Conservation (phyloP, 441 rosid genomes). For the Populus hybrid region DNA sequence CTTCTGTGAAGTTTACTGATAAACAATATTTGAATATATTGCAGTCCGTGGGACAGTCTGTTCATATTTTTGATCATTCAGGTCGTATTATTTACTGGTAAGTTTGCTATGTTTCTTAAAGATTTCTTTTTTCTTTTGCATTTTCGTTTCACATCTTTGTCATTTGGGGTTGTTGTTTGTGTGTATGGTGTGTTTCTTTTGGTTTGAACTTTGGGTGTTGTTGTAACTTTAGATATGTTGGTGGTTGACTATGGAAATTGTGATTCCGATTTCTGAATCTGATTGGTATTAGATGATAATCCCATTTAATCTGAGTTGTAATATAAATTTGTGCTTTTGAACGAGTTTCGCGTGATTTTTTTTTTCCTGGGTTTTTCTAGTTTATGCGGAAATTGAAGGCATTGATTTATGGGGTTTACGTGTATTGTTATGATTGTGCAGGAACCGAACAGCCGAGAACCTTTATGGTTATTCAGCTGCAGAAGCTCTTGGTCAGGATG, state of each 20-base stretch:
- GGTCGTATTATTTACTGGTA: slow-evolving; percentile 82
- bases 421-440: slow-evolving; percentile 29
- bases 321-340: slow-evolving; percentile 6
- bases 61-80: slow-evolving; percentile 64
- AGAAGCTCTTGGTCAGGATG: slow-evolving; percentile 78
- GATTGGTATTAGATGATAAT: background rate
- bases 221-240: slow-evolving; percentile 5
- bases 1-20: slow-evolving; percentile 59
- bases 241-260: slow-evolving; percentile 9
- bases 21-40: slow-evolving; percentile 78
- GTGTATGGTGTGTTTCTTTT: background rate
- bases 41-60: slow-evolving; percentile 93
- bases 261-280: slow-evolving; percentile 6
- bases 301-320: background rate
- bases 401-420: slow-evolving; percentile 1
- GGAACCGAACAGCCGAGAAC: slow-evolving; percentile 84
- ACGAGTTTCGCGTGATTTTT: background rate
- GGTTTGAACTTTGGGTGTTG: background rate
- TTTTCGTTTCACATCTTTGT: background rate
- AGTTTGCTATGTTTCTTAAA: slow-evolving; percentile 22
- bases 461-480: slow-evolving; percentile 74
- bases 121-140: background rate
- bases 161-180: slow-evolving; percentile 1
- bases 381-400: background rate
- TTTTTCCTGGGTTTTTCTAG: background rate